A percentile compares a stretch with the other conserved stretches of the same genome.
These are phyloP conservation scores for Raphanus sativus DNA, from an alignment of 345 rosid genomes.

Conservation along the genomic window DNA sequence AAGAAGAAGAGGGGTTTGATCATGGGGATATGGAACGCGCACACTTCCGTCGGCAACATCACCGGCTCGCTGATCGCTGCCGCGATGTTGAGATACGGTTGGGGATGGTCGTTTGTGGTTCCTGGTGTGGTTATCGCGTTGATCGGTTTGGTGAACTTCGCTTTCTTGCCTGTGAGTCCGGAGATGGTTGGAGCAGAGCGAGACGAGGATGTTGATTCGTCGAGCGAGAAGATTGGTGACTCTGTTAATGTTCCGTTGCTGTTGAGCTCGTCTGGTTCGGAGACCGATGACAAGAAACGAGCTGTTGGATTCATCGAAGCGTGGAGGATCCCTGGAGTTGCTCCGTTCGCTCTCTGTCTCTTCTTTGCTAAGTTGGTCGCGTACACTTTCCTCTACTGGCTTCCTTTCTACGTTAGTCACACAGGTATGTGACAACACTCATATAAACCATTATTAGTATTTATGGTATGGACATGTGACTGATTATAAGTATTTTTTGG, in stretches of 20 bases:
- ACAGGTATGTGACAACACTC: constrained; percentile 51
- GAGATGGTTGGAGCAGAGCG: constrained; percentile 63
- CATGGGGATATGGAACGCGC: constrained; percentile 94
- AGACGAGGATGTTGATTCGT: constrained; percentile 47
- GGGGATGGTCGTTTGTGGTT: constrained; percentile 91
- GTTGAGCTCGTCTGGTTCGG: constrained; percentile 41
- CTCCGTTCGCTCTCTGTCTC: constrained; percentile 79
- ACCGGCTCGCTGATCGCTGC: constrained; percentile 76
- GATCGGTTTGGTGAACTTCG: constrained; percentile 60
- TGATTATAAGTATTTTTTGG: constrained; percentile 5
- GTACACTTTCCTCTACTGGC: constrained; percentile 90
- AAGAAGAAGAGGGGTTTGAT: constrained; percentile 82
- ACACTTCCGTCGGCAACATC: constrained; percentile 85
- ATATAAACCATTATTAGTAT: neutral
- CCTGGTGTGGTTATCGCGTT: constrained; percentile 65
- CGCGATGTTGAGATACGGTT: constrained; percentile 64
- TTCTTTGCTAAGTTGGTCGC: constrained; percentile 89
- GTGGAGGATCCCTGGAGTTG: constrained; percentile 84
- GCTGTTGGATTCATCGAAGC: constrained; percentile 86
- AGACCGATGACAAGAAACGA: constrained; percentile 41
- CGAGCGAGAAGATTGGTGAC: constrained; percentile 47
- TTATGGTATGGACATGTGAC: neutral
- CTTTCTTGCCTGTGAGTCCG: constrained; percentile 74
- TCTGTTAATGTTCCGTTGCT: constrained; percentile 51
- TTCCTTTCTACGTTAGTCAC: constrained; percentile 87